Evolutionary conservation across 495 filamentous ascomycete species (phyloP).

Genomic region (Penicillium psychrofluorescens): DNA sequence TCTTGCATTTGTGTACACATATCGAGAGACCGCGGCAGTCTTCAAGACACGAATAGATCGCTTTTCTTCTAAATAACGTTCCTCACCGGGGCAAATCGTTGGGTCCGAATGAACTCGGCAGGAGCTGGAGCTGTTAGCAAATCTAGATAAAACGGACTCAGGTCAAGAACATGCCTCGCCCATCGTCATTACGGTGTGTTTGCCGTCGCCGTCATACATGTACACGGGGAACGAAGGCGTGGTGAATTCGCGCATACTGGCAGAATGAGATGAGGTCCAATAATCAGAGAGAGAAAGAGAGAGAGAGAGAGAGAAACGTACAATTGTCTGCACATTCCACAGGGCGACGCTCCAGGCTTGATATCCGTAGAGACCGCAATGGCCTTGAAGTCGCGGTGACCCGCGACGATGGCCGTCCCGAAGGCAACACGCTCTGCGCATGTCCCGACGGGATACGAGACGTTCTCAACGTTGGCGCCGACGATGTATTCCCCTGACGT

Average conservation of each 20-base stretch:
- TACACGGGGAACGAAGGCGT: slow-evolving; percentile 64
- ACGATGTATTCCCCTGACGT: slow-evolving; percentile 50
- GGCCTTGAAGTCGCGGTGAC: slow-evolving; percentile 66
- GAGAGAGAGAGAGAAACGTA: slow-evolving; percentile 9
- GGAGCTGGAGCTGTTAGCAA: slow-evolving; percentile 39
- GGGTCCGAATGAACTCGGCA: slow-evolving; percentile 69
- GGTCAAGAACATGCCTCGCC: slow-evolving; percentile 49
- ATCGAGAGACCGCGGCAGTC: background rate
- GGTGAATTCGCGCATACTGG: slow-evolving; percentile 75
- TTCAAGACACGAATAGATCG: background rate
- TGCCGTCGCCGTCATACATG: slow-evolving; percentile 76
- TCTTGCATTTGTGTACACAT: background rate
- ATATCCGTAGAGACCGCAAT: slow-evolving; percentile 83
- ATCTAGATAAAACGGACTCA: background rate
- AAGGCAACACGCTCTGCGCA: slow-evolving; percentile 91
- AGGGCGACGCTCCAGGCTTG: slow-evolving; percentile 60
- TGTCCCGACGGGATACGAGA: slow-evolving; percentile 80
- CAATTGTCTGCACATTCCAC: slow-evolving; percentile 57
- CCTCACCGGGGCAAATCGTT: slow-evolving; percentile 27
- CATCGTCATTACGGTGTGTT: slow-evolving; percentile 63
- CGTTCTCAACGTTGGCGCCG: slow-evolving; percentile 94
- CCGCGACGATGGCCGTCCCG: slow-evolving; percentile 68
- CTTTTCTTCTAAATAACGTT: no score
- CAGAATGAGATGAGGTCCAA: background rate
- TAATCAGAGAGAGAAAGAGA: background rate